Percentiles rank a stretch among this genome's conserved stretches.
phyloP scores from a whole-genome alignment of 306 rosid species.

The Vigna unguiculata region DNA sequence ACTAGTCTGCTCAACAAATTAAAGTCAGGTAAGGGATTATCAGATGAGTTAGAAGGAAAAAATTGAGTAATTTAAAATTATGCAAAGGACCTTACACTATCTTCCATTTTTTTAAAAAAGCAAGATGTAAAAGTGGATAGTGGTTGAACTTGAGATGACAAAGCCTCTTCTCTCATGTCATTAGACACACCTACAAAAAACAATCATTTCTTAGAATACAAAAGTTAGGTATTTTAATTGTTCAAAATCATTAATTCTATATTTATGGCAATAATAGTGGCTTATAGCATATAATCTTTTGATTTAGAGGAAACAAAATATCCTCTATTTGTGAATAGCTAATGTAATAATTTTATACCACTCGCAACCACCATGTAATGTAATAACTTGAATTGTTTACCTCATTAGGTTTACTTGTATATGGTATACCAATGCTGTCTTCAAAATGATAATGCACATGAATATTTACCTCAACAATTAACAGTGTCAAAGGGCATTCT shows the following conservation, averaged over 20 bases:
- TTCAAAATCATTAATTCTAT: no score
- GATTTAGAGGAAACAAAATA: no score
- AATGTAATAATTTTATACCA: no score
- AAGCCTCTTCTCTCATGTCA: conserved; percentile 51
- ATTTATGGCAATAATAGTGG: no score
- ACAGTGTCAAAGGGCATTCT: no score
- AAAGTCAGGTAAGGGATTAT: conserved; percentile 41
- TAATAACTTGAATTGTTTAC: no score
- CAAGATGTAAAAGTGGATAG: conserved; percentile 54
- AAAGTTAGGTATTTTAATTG: conserved; percentile 10
- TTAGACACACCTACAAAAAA: conserved; percentile 58
- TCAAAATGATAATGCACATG: neutral
- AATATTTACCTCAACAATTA: neutral
- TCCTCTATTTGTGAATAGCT: no score
- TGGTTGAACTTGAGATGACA: conserved; percentile 45
- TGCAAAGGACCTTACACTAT: conserved; percentile 61
- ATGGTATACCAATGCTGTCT: neutral
- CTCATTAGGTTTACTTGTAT: no score
- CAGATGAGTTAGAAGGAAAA: conserved; percentile 31
- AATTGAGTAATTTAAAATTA: conserved; percentile 34
- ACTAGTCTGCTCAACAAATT: conserved; percentile 60
- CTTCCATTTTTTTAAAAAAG: conserved; percentile 60
- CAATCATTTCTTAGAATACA: conserved; percentile 38
- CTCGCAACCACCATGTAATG: no score
- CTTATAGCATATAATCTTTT: no score